These are phyloP conservation scores for Tetratostichococcus sp. DNA, from an alignment of 139 green algal genomes.

Conservation along the genomic window DNA sequence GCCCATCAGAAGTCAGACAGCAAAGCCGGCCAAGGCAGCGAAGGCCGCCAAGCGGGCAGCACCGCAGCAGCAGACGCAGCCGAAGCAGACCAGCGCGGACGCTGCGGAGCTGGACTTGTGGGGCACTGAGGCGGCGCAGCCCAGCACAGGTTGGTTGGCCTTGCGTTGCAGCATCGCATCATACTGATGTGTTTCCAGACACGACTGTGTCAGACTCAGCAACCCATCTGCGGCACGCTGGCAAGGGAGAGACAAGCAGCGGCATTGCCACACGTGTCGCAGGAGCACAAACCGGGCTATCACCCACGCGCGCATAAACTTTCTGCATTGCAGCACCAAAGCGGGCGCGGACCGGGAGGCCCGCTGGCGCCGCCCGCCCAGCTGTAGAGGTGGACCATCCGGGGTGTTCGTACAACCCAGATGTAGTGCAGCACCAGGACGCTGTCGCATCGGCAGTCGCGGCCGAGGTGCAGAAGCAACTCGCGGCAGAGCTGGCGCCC, in stretches of 20 bases:
- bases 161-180: neutral
- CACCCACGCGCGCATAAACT: no score
- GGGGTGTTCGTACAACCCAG: slow-evolving; percentile 84
- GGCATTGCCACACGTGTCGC: no score
- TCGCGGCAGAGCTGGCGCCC: slow-evolving; percentile 27
- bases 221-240: no score
- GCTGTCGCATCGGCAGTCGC: slow-evolving; percentile 75
- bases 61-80: slow-evolving; percentile 11
- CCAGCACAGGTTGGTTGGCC: neutral
- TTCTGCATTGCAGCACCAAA: neutral
- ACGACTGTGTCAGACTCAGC: no score
- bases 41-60: neutral
- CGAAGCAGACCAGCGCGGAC: neutral
- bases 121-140: neutral
- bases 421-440: slow-evolving; percentile 67
- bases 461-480: slow-evolving; percentile 59
- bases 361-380: no score
- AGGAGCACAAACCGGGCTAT: no score
- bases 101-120: neutral
- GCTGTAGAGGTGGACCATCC: slow-evolving; percentile 67
- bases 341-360: no score
- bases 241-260: no score
- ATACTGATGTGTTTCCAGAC: no score
- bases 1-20: neutral
- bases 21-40: neutral